A percentile compares a stretch with the other conserved stretches of the same genome.
Evolutionary conservation across 352 stramenopile species (phyloP).

Genomic region (Peronospora belbahrii): DNA sequence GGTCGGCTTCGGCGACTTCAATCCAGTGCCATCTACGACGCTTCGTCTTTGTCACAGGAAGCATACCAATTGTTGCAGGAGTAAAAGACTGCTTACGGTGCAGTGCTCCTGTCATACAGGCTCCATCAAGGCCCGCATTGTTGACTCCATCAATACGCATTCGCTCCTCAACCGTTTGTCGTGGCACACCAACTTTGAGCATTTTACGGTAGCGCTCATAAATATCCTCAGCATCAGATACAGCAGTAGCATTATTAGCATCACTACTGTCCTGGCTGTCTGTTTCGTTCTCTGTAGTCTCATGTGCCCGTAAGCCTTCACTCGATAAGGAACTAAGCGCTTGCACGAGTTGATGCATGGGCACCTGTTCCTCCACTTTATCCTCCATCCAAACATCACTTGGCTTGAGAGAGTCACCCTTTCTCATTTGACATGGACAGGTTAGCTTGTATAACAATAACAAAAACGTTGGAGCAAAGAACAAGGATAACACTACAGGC

Average conservation of each 20-base stretch:
- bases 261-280: neutral
- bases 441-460: neutral
- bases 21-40: slow-evolving; percentile 22
- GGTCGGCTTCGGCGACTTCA: slow-evolving; percentile 10
- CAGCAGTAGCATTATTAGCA: neutral
- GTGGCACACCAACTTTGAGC: slow-evolving; percentile 24
- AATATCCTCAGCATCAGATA: slow-evolving; percentile 1
- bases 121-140: slow-evolving; percentile 6
- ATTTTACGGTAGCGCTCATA: slow-evolving; percentile 17
- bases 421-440: slow-evolving; percentile 2
- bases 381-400: slow-evolving; percentile 1
- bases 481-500: neutral
- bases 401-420: slow-evolving; percentile 19
- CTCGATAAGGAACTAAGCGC: neutral
- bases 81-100: neutral
- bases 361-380: slow-evolving; percentile 3
- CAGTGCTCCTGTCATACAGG: neutral
- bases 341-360: neutral
- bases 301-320: neutral
- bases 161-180: slow-evolving; percentile 10
- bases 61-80: neutral
- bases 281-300: neutral
- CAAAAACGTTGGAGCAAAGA: neutral
- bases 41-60: neutral
- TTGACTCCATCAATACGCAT: slow-evolving; percentile 24